These are phyloP conservation scores for Trypanosoma cruzi DNA, from an alignment of 208 protist species.

Conservation along the genomic window DNA sequence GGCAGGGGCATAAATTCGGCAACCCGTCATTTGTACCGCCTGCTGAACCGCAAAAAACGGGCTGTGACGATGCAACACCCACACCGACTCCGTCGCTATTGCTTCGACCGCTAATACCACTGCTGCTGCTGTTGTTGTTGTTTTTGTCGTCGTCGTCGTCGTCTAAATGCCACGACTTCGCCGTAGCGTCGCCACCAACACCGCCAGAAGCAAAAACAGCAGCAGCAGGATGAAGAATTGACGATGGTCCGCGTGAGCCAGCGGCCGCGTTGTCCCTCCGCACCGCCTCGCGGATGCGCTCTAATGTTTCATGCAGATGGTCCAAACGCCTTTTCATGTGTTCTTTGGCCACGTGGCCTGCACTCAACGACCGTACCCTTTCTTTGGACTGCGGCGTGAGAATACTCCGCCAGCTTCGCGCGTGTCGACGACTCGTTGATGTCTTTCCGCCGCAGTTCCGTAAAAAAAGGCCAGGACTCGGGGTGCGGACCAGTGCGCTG, in stretches of 20 bases:
- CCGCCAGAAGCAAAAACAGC: background rate
- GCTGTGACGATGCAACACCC: background rate
- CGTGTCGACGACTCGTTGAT: background rate
- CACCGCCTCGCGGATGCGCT: constrained; percentile 24
- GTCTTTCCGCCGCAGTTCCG: background rate
- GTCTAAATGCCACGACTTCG: background rate
- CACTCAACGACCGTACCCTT: background rate
- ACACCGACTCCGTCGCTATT: background rate
- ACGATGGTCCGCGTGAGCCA: background rate
- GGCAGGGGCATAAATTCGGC: background rate
- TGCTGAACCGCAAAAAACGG: background rate
- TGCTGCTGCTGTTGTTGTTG: background rate
- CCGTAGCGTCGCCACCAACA: background rate
- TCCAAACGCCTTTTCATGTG: background rate
- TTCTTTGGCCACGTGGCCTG: background rate
- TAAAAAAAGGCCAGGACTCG: background rate
- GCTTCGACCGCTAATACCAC: background rate
- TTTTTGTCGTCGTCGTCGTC: background rate
- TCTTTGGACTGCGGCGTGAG: background rate
- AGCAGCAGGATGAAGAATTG: too few species aligned
- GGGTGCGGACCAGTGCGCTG: constrained; percentile 14
- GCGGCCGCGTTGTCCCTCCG: constrained; percentile 4
- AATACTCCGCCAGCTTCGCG: background rate
- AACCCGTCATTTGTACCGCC: background rate
- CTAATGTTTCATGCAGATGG: constrained; percentile 18